These are phyloP conservation scores for Fusarium bactridioides DNA, from an alignment of 2,329 filamentous ascomycete species.

Conservation along the genomic window DNA sequence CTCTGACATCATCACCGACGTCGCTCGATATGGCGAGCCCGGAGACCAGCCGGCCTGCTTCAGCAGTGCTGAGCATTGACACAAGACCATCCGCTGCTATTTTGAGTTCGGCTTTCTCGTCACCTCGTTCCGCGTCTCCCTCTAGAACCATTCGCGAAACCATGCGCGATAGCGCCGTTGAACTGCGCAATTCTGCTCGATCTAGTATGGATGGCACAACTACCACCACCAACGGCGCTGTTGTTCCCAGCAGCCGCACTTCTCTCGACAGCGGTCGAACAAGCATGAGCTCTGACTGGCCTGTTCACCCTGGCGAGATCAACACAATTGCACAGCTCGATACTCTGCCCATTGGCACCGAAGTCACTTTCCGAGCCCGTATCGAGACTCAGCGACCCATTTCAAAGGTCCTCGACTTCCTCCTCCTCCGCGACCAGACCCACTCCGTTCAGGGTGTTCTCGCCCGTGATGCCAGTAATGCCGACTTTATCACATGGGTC, in stretches of 20 bases:
- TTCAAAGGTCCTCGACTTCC: constrained; percentile 83
- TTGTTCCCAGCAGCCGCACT: constrained; percentile 35
- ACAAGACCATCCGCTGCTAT: constrained; percentile 18
- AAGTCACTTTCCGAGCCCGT: constrained; percentile 53
- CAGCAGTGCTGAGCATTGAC: constrained; percentile 6
- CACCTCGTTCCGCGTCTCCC: constrained; percentile 14
- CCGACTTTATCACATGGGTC: constrained; percentile 85
- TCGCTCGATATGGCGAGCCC: constrained; percentile 22
- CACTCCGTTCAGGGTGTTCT: constrained; percentile 87
- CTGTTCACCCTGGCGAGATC: constrained; percentile 51
- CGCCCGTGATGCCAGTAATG: constrained; percentile 50
- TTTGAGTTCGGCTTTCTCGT: constrained; percentile 12
- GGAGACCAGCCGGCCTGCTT: constrained; percentile 17
- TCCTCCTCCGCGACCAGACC: constrained; percentile 85
- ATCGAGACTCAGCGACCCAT: constrained; percentile 75
- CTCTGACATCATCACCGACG: constrained; percentile 30
- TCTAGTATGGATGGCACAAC: constrained; percentile 43
- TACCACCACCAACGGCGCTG: constrained; percentile 11
- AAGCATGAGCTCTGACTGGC: constrained; percentile 49
- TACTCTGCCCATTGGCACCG: constrained; percentile 48
- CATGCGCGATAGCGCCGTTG: constrained; percentile 47
- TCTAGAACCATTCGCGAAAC: constrained; percentile 16
- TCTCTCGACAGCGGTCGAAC: constrained; percentile 50
- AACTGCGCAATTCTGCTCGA: constrained; percentile 42
- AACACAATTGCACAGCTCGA: constrained; percentile 51